Conservation (phyloP, 768 basidiomycete species). For the Auricularia sp. region DNA sequence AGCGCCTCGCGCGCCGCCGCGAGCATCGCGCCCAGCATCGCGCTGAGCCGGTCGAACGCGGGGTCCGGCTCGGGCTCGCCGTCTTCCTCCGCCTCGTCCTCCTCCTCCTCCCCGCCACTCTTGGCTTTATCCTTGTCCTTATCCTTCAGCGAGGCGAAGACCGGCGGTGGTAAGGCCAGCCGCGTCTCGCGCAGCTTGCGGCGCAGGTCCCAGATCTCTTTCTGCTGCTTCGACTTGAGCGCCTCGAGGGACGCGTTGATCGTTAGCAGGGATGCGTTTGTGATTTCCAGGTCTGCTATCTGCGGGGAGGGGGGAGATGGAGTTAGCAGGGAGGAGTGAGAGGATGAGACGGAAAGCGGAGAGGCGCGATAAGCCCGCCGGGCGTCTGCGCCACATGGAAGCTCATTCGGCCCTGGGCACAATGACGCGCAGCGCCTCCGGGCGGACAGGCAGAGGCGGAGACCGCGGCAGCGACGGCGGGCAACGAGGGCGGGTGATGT, state of each 20-base stretch:
- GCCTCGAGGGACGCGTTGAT: constrained; percentile 80
- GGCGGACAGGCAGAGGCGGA: no score
- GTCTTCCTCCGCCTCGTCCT: constrained; percentile 10
- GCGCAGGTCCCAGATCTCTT: constrained; percentile 76
- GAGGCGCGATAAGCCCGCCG: not conserved
- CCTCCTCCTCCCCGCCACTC: constrained; percentile 5
- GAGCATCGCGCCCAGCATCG: constrained; percentile 12
- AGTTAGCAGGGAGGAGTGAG: not conserved
- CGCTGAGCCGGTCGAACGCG: constrained; percentile 13
- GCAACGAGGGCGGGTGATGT: constrained; percentile 4
- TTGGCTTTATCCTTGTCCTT: not conserved
- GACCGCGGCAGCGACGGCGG: not conserved
- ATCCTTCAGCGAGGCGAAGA: constrained; percentile 22
- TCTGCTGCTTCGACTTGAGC: constrained; percentile 66
- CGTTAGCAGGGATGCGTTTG: constrained; percentile 72
- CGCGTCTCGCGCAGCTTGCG: constrained; percentile 75
- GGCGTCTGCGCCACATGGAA: not conserved
- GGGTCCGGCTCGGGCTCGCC: constrained; percentile 11
- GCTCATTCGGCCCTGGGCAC: not conserved
- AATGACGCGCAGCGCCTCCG: not conserved
- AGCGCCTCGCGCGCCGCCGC: constrained; percentile 40
- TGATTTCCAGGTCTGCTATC: constrained; percentile 91
- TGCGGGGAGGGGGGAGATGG: constrained; percentile 19
- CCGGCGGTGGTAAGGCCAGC: constrained; percentile 60
- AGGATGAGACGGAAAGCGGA: not conserved